Evolutionary conservation across 2,329 filamentous ascomycete species (phyloP), one percentile per base, ranked within the genome.

Genomic region (Pleomassaria siparia): DNA sequence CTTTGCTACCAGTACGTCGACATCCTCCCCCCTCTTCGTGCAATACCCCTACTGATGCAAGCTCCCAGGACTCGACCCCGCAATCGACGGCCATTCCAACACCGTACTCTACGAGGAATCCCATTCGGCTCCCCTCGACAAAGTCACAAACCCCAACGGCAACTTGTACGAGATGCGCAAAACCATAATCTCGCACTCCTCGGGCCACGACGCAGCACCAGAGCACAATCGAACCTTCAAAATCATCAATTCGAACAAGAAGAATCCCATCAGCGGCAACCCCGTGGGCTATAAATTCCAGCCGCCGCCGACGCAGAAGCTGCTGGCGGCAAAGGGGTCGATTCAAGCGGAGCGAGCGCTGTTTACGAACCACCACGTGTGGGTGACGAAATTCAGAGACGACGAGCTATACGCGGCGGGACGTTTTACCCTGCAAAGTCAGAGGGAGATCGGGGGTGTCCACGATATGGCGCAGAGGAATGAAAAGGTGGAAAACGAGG

Each of bases 61-160:
- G 15, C 5, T 20, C 20, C 69, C 83, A 33, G 77, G 85, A 1
- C 80, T 88, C 40, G 85, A 89, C 55, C 84, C 85, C 0, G 80
- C 80, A 8, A 76, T 87, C 30, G 83, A 86, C 53, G 71, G 76
- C 18, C 72, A 78, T 58, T 59, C 73, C 2, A 85, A 84, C 51
- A 77, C 76, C 0, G 67, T 85, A 5, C 65, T 80, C 7, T 69
- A 76, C 42, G 79, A 83, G 58, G 80, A 84, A 60, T 78, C 78
- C 0, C 72, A 77, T 28, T 65, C 76, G 0, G 71, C 78, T 1
- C 74, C 76, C 1, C 72, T 73, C 58, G 75, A 82, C 52, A 71
- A 77, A 0, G 63, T 75, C 18, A 79, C 76, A 2, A 87, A 88
- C 56, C 82, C 84, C 0, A 72, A 77, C 30, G 84, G 85, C 22